Conservation (phyloP, 1,139 yeast species). For the Kodamaea arcana region DNA sequence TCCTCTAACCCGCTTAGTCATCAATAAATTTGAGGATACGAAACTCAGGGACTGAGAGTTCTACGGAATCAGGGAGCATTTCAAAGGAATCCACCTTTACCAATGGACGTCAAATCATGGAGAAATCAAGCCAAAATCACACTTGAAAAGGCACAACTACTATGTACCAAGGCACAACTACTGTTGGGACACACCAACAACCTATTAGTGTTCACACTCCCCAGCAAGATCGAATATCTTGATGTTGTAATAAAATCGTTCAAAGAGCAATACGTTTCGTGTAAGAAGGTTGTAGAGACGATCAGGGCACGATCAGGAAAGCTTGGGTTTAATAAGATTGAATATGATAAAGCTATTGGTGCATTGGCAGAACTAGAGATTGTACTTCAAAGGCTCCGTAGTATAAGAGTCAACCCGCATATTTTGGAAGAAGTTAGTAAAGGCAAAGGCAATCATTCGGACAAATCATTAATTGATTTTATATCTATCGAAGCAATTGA, state of each 20-base stretch:
- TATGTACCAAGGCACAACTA: slow-evolving; percentile 32
- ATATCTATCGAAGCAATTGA: slow-evolving; percentile 34
- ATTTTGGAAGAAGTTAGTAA: slow-evolving; percentile 14
- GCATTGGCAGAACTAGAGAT: slow-evolving; percentile 23
- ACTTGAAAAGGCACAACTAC: slow-evolving; percentile 26
- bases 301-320: slow-evolving; percentile 11
- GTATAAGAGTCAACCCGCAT: slow-evolving; percentile 27
- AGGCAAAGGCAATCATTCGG: too few species aligned
- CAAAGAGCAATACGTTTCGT: slow-evolving; percentile 15
- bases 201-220: slow-evolving; percentile 21
- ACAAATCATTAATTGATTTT: slow-evolving; percentile 24
- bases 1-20: too few species aligned
- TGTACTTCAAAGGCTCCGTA: slow-evolving; percentile 22
- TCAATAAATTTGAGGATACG: too few species aligned
- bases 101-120: slow-evolving; percentile 17
- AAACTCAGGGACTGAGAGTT: too few species aligned
- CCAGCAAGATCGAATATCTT: slow-evolving; percentile 20
- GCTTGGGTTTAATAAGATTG: slow-evolving; percentile 7
- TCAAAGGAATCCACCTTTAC: too few species aligned
- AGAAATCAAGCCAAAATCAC: slow-evolving; percentile 27
- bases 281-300: slow-evolving; percentile 14
- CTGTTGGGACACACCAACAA: slow-evolving; percentile 23
- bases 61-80: too few species aligned
- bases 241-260: slow-evolving; percentile 16
- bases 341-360: slow-evolving; percentile 16